Evolutionary conservation across 2,329 filamentous ascomycete species (phyloP).

Genomic region (Fusarium sp.): DNA sequence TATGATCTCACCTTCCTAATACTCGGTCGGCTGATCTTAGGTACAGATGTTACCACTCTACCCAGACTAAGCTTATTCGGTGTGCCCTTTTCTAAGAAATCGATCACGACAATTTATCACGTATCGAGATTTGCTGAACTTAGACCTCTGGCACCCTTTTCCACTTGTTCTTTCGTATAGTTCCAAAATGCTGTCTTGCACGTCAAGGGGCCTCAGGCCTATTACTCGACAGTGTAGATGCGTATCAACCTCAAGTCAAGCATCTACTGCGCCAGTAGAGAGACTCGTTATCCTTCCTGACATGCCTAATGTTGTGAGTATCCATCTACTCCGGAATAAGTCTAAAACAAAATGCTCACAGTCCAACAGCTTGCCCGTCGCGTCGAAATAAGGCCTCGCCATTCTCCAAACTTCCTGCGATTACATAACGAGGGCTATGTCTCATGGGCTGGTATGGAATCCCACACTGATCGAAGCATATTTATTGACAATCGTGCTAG

Average conservation of each 20-base stretch:
- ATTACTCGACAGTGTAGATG: neutral
- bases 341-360: neutral
- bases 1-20: neutral
- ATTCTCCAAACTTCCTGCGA: constrained; percentile 10
- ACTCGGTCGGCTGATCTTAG: neutral
- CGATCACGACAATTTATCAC: neutral
- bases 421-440: constrained; percentile 13
- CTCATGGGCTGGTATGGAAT: constrained; percentile 3
- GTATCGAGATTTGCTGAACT: neutral
- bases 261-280: neutral
- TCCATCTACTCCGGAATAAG: neutral
- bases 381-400: constrained; percentile 10
- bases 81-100: neutral
- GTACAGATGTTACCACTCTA: neutral
- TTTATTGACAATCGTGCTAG: neutral
- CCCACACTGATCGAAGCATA: neutral
- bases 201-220: too few relatives aligned
- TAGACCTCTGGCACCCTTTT: neutral
- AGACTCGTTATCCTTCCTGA: constrained; percentile 12
- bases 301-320: constrained; percentile 6
- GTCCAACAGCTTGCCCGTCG: constrained; percentile 1
- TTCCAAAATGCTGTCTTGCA: neutral
- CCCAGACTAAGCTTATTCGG: neutral
- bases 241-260: neutral
- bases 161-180: neutral